A percentile compares a stretch with the other conserved stretches of the same genome.
These are phyloP conservation scores for Penstemon davidsonii DNA, from an alignment of 257 asterid genomes.

Conservation along the genomic window DNA sequence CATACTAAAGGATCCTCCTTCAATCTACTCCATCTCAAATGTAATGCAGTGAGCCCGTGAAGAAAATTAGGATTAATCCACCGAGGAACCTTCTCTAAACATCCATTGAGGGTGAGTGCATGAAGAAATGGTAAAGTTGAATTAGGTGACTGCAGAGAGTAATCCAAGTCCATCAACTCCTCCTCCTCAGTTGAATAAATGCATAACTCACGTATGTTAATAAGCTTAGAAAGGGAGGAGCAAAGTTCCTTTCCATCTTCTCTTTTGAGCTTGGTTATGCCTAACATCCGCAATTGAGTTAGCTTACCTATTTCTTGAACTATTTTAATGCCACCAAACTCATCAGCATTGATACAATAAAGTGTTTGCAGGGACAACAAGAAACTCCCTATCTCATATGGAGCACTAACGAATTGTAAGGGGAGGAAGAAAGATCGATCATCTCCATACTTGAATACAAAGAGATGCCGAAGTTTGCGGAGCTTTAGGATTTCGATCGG, in stretches of 20 bases:
- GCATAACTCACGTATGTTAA: not conserved
- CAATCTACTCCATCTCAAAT: not conserved
- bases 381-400: too few species aligned
- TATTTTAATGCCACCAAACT: not conserved
- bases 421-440: rapidly evolving
- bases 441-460: too few species aligned
- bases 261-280: conserved; percentile 19
- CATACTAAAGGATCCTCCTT: conserved; percentile 9
- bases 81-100: conserved; percentile 16
- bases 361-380: too few species aligned
- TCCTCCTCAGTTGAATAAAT: not conserved
- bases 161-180: conserved; percentile 10
- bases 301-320: conserved; percentile 29
- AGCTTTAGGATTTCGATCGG: too few species aligned
- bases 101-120: not conserved
- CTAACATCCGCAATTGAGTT: conserved; percentile 14
- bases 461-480: too few species aligned
- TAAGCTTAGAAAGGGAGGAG: conserved; percentile 27
- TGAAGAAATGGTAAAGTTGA: not conserved
- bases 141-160: not conserved
- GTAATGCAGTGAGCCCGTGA: not conserved
- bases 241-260: conserved; percentile 35
- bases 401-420: too few species aligned
- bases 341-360: too few species aligned
- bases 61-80: conserved; percentile 24